Conservation (phyloP, 2,329 filamentous ascomycete species). For the Colletotrichum lindemuthianum region DNA sequence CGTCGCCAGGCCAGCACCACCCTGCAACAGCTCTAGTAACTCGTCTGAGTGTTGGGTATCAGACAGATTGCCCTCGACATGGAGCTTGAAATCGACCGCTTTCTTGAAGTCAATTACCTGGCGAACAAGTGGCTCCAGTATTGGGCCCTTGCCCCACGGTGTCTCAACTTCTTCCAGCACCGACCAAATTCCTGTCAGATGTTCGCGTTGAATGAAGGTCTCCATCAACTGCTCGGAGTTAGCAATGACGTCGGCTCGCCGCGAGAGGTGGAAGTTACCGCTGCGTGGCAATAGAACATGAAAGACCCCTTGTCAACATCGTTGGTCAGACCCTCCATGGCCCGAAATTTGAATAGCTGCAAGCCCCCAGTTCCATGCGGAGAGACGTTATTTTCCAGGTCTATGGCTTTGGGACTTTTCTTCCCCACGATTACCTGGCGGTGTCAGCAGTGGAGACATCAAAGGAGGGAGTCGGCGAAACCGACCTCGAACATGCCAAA, state of each 20-base stretch:
- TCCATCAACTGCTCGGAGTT: constrained; percentile 16
- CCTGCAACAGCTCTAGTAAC: constrained; percentile 1
- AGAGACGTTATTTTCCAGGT: constrained; percentile 24
- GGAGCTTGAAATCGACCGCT: constrained; percentile 13
- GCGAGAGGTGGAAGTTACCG: not conserved
- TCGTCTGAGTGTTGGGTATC: not conserved
- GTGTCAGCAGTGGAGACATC: not conserved
- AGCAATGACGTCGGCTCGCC: not conserved
- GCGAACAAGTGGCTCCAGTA: constrained; percentile 17
- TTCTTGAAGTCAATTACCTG: constrained; percentile 18
- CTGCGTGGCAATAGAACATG: constrained; percentile 27
- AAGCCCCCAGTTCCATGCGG: constrained; percentile 14
- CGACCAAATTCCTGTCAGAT: constrained; percentile 15
- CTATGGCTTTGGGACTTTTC: constrained; percentile 10
- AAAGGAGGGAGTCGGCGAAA: too few species aligned
- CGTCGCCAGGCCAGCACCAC: not conserved
- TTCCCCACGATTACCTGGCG: constrained; percentile 12
- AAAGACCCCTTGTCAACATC: constrained; percentile 22
- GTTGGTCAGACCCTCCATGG: constrained; percentile 17
- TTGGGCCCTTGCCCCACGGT: constrained; percentile 5
- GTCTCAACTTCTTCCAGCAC: constrained; percentile 21
- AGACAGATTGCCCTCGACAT: not conserved
- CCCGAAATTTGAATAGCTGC: constrained; percentile 26
- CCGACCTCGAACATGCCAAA: constrained; percentile 31
- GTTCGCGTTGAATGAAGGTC: constrained; percentile 23